Percentiles rank a stretch among this genome's conserved stretches.
Evolutionary conservation across 495 filamentous ascomycete species (phyloP).

Genomic region (Penicillium canariense): DNA sequence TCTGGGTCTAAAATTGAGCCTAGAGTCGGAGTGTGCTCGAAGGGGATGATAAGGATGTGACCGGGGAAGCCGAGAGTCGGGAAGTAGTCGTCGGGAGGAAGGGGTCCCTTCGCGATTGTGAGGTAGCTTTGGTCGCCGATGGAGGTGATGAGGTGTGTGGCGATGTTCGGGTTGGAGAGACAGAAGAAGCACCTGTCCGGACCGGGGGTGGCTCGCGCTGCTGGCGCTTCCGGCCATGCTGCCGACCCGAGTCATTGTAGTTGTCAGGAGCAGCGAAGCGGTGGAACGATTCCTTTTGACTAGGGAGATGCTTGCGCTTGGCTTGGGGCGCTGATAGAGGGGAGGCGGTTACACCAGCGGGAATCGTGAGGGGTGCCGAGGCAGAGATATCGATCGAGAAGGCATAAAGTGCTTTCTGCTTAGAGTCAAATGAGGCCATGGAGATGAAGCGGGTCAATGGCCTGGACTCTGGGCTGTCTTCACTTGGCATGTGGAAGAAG

Average conservation of each 20-base stretch:
- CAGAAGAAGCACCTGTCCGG: constrained; percentile 93
- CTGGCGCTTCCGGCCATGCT: constrained; percentile 50
- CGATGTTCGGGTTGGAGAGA: constrained; percentile 75
- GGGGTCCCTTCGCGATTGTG: constrained; percentile 87
- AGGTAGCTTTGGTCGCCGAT: constrained; percentile 84
- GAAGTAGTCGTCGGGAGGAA: constrained; percentile 67
- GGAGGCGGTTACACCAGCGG: constrained; percentile 65
- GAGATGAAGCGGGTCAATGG: constrained; percentile 84
- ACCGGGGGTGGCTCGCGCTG: constrained; percentile 59
- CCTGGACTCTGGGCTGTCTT: constrained; percentile 50
- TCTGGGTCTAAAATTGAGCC: constrained; percentile 57
- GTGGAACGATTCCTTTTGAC: constrained; percentile 52
- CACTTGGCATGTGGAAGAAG: constrained; percentile 70
- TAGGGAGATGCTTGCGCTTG: constrained; percentile 60
- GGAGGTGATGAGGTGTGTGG: constrained; percentile 82
- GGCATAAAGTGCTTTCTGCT: constrained; percentile 87
- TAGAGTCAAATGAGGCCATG: constrained; percentile 68
- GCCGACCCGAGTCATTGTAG: constrained; percentile 2
- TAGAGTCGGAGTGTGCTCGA: constrained; percentile 71
- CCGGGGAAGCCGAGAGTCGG: constrained; percentile 69
- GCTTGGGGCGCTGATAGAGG: constrained; percentile 55
- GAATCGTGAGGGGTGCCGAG: constrained; percentile 54
- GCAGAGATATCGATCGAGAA: constrained; percentile 71
- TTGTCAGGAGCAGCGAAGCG: constrained; percentile 54
- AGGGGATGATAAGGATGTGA: constrained; percentile 89